These are phyloP conservation scores for Penicillium psychrofluorescens DNA, from an alignment of 495 filamentous ascomycete species.

Conservation along the genomic window DNA sequence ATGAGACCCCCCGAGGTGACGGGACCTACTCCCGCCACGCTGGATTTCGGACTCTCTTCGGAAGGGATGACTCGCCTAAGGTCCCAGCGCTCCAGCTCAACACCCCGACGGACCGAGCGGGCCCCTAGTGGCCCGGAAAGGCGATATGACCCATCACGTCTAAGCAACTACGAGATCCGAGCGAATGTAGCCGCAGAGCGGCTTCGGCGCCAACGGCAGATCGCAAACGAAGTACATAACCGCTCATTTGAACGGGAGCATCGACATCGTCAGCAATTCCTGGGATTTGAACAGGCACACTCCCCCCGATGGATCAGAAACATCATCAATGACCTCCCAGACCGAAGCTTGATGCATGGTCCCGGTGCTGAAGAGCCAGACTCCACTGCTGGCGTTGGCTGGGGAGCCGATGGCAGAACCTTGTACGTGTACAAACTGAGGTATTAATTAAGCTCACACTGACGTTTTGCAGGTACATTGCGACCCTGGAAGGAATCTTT, in stretches of 20 bases:
- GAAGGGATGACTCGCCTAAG: slow-evolving; percentile 17
- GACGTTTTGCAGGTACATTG: slow-evolving; percentile 52
- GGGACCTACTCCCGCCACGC: slow-evolving; percentile 10
- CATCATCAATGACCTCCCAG: slow-evolving; percentile 34
- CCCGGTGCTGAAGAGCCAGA: slow-evolving; percentile 32
- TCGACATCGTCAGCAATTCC: slow-evolving; percentile 25
- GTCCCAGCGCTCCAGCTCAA: slow-evolving; percentile 27
- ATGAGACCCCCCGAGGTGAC: slow-evolving; percentile 8
- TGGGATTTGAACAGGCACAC: slow-evolving; percentile 29
- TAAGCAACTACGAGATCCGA: slow-evolving; percentile 27
- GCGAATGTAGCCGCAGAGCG: slow-evolving; percentile 36
- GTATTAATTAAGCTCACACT: slow-evolving; percentile 1
- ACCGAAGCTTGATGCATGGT: slow-evolving; percentile 24
- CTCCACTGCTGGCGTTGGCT: slow-evolving; percentile 59
- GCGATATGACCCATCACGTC: slow-evolving; percentile 22
- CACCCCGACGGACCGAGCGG: slow-evolving; percentile 23
- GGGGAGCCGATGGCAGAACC: slow-evolving; percentile 61
- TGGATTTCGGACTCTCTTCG: slow-evolving; percentile 3
- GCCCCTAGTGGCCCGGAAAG: slow-evolving; percentile 17
- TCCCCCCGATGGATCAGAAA: slow-evolving; percentile 37
- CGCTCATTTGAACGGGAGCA: slow-evolving; percentile 26
- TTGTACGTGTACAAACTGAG: slow-evolving; percentile 48
- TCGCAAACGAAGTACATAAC: slow-evolving; percentile 29
- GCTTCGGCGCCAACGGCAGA: slow-evolving; percentile 34
- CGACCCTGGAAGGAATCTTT: slow-evolving; percentile 67